Evolutionary conservation across 2,329 filamentous ascomycete species (phyloP).

Genomic region (Aplosporella prunicola): DNA sequence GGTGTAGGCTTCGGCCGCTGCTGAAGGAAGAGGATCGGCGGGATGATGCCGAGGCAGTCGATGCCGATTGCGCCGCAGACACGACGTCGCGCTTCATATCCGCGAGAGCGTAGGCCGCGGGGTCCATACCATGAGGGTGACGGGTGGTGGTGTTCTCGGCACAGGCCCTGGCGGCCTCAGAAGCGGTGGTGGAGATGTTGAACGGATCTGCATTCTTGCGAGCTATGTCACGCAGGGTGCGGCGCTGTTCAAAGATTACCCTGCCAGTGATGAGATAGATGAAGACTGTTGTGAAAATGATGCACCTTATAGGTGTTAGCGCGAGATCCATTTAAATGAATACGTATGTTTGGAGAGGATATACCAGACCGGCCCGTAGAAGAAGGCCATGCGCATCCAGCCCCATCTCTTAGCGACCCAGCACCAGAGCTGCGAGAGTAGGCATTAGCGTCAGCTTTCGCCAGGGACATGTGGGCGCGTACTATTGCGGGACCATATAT

Average conservation of each 20-base stretch:
- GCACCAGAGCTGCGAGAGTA: conserved; percentile 67
- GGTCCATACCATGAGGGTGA: no score
- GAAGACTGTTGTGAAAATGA: conserved; percentile 51
- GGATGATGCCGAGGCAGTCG: no score
- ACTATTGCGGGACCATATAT: conserved; percentile 65
- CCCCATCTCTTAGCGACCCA: conserved; percentile 63
- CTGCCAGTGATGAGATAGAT: conserved; percentile 59
- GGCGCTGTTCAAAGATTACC: conserved; percentile 57
- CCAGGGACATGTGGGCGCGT: conserved; percentile 20
- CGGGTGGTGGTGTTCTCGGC: no score
- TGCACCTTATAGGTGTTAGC: conserved; percentile 27
- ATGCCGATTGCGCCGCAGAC: no score
- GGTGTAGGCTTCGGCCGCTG: no score
- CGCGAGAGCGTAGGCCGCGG: no score
- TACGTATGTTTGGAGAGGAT: neutral
- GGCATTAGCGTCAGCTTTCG: conserved; percentile 5
- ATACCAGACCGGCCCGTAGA: conserved; percentile 65
- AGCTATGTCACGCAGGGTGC: conserved; percentile 36
- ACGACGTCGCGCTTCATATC: no score
- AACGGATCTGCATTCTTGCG: conserved; percentile 10
- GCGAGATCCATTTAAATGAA: no score
- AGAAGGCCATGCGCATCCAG: conserved; percentile 61
- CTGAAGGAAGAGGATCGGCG: no score
- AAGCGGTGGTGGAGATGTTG: conserved; percentile 36
- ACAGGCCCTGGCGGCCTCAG: conserved; percentile 35